Conservation (phyloP, 1,284 basidiomycete genomes). For the Tilletia caries region DNA sequence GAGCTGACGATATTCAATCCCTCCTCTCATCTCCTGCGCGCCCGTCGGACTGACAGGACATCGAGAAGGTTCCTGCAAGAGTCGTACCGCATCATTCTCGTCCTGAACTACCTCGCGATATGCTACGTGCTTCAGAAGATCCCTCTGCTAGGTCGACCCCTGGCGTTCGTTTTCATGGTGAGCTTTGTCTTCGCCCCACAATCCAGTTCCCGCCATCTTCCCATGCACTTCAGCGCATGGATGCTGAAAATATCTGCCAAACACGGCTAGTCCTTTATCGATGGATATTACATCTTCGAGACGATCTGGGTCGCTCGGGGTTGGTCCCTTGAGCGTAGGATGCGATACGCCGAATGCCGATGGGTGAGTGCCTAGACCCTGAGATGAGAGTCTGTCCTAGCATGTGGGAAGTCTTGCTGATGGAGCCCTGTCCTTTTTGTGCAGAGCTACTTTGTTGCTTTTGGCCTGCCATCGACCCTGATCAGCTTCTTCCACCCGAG, state of each 20-base stretch:
- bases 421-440: no score
- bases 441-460: constrained; percentile 46
- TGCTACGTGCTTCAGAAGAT: constrained; percentile 35
- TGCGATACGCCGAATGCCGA: constrained; percentile 49
- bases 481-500: constrained; percentile 52
- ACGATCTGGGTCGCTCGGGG: constrained; percentile 48
- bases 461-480: constrained; percentile 48
- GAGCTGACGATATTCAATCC: no score
- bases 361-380: constrained; percentile 25
- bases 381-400: no score
- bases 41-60: constrained; percentile 11
- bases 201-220: neutral
- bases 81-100: constrained; percentile 40
- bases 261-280: constrained; percentile 39
- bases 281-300: constrained; percentile 53
- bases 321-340: constrained; percentile 36
- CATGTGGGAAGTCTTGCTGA: no score
- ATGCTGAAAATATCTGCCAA: no score
- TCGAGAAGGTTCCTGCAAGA: constrained; percentile 37
- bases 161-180: constrained; percentile 46
- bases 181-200: neutral
- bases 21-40: no score
- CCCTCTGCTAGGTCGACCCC: constrained; percentile 37
- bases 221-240: no score
- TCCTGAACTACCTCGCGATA: constrained; percentile 42